Evolutionary conservation across 1,284 basidiomycete genomes (phyloP), one percentile per base, ranked within the genome.

Genomic region (Volvariella volvacea): DNA sequence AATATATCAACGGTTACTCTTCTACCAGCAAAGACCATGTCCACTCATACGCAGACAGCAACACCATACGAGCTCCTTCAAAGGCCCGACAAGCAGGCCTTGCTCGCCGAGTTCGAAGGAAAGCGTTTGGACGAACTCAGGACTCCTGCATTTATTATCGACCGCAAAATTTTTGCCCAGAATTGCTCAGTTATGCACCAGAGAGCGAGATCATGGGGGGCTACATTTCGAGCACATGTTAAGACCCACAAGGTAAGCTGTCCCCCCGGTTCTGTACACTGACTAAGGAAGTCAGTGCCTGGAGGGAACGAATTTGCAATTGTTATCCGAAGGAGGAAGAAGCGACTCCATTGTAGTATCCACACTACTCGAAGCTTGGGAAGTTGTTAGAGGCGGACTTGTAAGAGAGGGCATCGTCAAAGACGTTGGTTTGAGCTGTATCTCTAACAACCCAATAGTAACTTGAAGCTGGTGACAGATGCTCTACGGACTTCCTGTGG

Each of bases 301-400:
- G 4, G 85, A 91, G 58, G 89, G 88, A 15, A 76, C 80, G 3
- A 68, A 68, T 48, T 59, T 90, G 25, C 88, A 91, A 56, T 70
- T 89, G 2, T 59, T 69, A 43, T 79, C 83, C 1, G 62, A 61
- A 22, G 68, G 65, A 28, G 73, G 73, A 42, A 71, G 60, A 47
- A 83, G 79, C 3, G 60, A 70, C 47, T 77, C 80, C 4, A 73
- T 88, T 32, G 73, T 88, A 16, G 84, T 88, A 3, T 88, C 84
- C n/a, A 90, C 88, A 9, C 49, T 90, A 43, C 79, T 83, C 73
- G 88, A 90, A 59, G 86, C 83, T 10, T 86, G 83, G 77, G 68
- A 78, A 45, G 70, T 92, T 9, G 71, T 88, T n/a, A 69, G 71
- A 20, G 76, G 76, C 16, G 86, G 85, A 12, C 62, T 88, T 17